Evolutionary conservation across 2,329 filamentous ascomycete genomes (phyloP).

Genomic region (Colletotrichum sublineola): DNA sequence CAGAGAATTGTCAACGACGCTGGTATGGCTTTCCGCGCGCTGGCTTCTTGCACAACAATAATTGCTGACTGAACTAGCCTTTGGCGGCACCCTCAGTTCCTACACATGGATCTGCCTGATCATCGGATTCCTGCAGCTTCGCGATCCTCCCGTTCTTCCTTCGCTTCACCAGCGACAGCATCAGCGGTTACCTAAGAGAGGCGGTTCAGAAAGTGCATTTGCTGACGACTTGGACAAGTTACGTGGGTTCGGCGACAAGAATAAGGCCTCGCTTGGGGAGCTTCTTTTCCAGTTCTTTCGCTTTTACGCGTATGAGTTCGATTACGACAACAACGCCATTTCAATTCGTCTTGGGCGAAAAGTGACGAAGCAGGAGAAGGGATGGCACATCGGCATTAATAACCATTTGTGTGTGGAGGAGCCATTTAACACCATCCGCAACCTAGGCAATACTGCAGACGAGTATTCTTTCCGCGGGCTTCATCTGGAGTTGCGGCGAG

Average conservation of each 20-base stretch:
- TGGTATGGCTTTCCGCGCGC: constrained; percentile 70
- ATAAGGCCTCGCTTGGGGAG: constrained; percentile 85
- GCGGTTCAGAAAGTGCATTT: constrained; percentile 81
- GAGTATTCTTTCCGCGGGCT: constrained; percentile 94
- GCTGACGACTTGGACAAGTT: constrained; percentile 87
- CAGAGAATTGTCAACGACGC: constrained; percentile 94
- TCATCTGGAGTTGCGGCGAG: constrained; percentile 88
- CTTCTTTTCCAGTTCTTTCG: constrained; percentile 97
- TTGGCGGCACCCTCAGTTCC: constrained; percentile 94
- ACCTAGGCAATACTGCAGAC: constrained; percentile 96
- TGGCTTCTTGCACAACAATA: background rate
- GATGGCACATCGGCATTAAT: constrained; percentile 84
- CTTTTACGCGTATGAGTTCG: constrained; percentile 92
- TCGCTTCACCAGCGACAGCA: constrained; percentile 82
- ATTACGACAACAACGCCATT: constrained; percentile 86
- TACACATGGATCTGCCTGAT: constrained; percentile 99
- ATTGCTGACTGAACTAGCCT: constrained; percentile 67
- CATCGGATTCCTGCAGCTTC: constrained; percentile 92
- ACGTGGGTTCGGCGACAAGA: constrained; percentile 79
- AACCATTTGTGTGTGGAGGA: constrained; percentile 96
- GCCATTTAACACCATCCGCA: constrained; percentile 90
- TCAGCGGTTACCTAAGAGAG: constrained; percentile 67
- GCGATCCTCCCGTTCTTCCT: constrained; percentile 86
- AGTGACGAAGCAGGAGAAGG: constrained; percentile 86
- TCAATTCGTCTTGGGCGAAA: constrained; percentile 87